Percentiles rank a stretch among this genome's conserved stretches.
Evolutionary conservation across 257 asterid genomes (phyloP).

Genomic region (Nicotiana knightiana): DNA sequence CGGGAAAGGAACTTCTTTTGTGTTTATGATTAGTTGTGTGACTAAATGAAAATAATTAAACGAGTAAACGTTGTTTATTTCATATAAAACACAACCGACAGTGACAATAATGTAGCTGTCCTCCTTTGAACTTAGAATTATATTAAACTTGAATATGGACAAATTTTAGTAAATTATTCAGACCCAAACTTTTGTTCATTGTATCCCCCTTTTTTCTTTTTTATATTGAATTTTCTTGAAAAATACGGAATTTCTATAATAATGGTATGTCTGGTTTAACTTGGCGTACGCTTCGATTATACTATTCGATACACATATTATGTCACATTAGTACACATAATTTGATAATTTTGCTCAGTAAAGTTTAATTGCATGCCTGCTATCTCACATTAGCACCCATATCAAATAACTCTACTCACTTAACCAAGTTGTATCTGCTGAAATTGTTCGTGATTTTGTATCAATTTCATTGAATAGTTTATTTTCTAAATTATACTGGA

Average conservation of each 20-base stretch:
- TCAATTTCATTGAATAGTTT: too few species aligned
- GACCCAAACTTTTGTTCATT: not conserved
- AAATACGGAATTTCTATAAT: too few species aligned
- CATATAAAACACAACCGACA: conserved; percentile 41
- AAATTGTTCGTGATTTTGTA: too few species aligned
- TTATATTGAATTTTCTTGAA: not conserved
- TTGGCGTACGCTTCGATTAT: too few species aligned
- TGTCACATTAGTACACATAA: too few species aligned
- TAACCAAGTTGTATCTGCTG: too few species aligned
- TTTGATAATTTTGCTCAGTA: too few species aligned
- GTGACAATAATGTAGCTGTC: conserved; percentile 43
- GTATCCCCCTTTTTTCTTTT: not conserved
- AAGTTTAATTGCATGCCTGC: too few species aligned
- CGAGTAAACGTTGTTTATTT: conserved; percentile 8
- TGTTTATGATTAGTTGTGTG: conserved; percentile 7
- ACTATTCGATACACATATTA: too few species aligned
- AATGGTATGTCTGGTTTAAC: too few species aligned
- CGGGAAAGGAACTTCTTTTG: conserved; percentile 15
- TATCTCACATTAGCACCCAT: too few species aligned
- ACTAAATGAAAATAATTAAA: conserved; percentile 26
- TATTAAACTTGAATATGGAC: conserved; percentile 24
- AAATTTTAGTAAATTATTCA: conserved; percentile 27
- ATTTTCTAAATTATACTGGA: not conserved
- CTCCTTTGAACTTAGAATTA: conserved; percentile 1
- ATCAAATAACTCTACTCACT: too few species aligned